Evolutionary conservation across 164 flowering plant genomes (phyloP).

Genomic region (Aristolochia contorta): DNA sequence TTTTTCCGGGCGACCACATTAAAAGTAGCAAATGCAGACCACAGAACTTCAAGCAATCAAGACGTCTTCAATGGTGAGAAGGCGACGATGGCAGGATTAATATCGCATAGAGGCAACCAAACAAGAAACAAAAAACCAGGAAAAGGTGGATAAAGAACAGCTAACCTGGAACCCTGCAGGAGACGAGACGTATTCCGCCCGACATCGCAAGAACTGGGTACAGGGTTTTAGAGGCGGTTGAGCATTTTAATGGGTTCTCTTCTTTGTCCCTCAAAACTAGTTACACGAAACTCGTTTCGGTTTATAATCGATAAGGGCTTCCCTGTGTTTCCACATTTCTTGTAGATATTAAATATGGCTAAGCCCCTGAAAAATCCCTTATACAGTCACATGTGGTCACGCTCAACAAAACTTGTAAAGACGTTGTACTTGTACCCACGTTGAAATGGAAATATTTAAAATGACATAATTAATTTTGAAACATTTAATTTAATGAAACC

Average conservation of each 20-base stretch:
- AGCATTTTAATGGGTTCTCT: conserved; percentile 9
- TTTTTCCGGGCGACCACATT: background rate
- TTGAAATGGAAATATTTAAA: too few species aligned
- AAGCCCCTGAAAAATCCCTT: too few species aligned
- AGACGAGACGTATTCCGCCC: conserved; percentile 22
- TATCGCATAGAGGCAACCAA: background rate
- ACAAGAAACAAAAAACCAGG: background rate
- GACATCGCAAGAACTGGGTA: conserved; percentile 20
- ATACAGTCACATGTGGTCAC: too few species aligned
- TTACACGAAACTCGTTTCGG: too few species aligned
- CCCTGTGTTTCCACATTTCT: too few species aligned
- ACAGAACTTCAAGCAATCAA: background rate
- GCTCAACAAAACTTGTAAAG: too few species aligned
- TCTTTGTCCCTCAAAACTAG: too few species aligned
- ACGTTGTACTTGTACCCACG: too few species aligned
- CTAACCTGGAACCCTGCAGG: conserved; percentile 26
- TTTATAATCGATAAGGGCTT: too few species aligned
- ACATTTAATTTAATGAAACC: too few species aligned
- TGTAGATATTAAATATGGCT: too few species aligned
- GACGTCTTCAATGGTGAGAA: background rate
- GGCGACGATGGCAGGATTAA: background rate
- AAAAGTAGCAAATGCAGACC: background rate
- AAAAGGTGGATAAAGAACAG: conserved; percentile 1
- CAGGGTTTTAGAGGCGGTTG: conserved; percentile 14
- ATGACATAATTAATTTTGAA: too few species aligned